A percentile compares a stretch with the other conserved stretches of the same genome.
phyloP scores from a whole-genome alignment of 2,329 filamentous ascomycete genomes.

The Orbilia ellipsospora region DNA sequence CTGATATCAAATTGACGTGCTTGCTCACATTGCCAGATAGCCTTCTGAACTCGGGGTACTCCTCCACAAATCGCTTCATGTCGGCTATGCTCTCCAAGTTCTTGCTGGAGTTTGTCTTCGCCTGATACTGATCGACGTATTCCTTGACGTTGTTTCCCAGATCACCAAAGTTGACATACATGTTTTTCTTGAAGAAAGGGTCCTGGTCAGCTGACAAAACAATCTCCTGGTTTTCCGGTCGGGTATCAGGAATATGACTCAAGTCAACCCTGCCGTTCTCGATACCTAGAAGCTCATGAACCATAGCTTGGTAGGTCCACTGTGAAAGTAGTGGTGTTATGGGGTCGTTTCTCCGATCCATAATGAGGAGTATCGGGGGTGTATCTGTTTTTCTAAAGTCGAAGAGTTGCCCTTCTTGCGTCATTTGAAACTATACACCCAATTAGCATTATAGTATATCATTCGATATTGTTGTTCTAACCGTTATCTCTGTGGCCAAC shows the following conservation, averaged over 20 bases:
- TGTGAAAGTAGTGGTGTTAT: slow-evolving; percentile 94
- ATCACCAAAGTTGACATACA: slow-evolving; percentile 78
- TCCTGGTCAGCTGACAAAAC: slow-evolving; percentile 97
- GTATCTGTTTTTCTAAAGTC: slow-evolving; percentile 96
- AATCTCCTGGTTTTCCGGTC: slow-evolving; percentile 87
- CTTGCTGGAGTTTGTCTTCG: slow-evolving; percentile 94
- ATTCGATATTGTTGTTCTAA: slow-evolving; percentile 2
- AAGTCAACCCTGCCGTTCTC: slow-evolving; percentile 94
- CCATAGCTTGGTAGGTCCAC: slow-evolving; percentile 99
- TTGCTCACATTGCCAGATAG: slow-evolving; percentile 98
- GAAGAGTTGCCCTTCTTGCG: slow-evolving; percentile 95
- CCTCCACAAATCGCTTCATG: slow-evolving; percentile 99
- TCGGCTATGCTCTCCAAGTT: slow-evolving; percentile 97
- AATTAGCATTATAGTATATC: too few species aligned
- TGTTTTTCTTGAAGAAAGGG: slow-evolving; percentile 92
- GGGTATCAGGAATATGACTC: slow-evolving; percentile 81
- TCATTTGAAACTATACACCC: slow-evolving; percentile 78
- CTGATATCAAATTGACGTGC: slow-evolving; percentile 94
- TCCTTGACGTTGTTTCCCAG: slow-evolving; percentile 77
- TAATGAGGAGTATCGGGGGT: slow-evolving; percentile 86
- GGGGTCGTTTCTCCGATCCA: slow-evolving; percentile 93
- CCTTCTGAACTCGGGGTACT: slow-evolving; percentile 97
- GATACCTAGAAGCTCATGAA: slow-evolving; percentile 93
- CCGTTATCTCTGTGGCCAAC: slow-evolving; percentile 82
- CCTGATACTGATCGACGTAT: slow-evolving; percentile 97